A percentile compares a stretch with the other conserved stretches of the same genome.
phyloP scores from a whole-genome alignment of 495 filamentous ascomycete species.

The Penicillium samsonianum region DNA sequence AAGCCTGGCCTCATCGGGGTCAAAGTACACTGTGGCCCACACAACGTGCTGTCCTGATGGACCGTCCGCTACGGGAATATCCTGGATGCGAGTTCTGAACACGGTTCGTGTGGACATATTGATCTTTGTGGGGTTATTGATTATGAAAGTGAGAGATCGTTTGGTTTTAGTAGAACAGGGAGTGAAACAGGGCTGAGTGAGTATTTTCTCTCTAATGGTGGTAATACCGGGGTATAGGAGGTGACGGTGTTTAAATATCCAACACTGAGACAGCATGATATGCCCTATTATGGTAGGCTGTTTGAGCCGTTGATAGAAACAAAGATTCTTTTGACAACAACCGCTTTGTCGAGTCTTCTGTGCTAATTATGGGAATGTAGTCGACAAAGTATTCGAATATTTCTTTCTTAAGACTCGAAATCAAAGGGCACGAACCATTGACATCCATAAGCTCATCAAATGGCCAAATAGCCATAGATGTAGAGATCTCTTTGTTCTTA shows the following conservation, averaged over 20 bases:
- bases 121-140: no score
- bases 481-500: background rate
- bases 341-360: background rate
- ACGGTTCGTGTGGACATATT: background rate
- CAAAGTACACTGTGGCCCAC: constrained; percentile 5
- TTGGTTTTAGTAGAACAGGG: no score
- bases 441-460: no score
- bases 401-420: background rate
- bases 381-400: background rate
- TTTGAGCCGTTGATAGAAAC: background rate
- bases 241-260: background rate
- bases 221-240: background rate
- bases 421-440: background rate
- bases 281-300: background rate
- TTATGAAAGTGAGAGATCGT: no score
- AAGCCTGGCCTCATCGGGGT: background rate
- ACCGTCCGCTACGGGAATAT: background rate
- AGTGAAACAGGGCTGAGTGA: background rate
- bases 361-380: background rate
- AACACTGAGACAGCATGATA: background rate
- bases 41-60: background rate
- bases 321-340: background rate
- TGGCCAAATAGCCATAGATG: no score
- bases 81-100: background rate
- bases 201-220: background rate